Conservation (phyloP, 768 basidiomycete genomes). For the Mycena indigotica region DNA sequence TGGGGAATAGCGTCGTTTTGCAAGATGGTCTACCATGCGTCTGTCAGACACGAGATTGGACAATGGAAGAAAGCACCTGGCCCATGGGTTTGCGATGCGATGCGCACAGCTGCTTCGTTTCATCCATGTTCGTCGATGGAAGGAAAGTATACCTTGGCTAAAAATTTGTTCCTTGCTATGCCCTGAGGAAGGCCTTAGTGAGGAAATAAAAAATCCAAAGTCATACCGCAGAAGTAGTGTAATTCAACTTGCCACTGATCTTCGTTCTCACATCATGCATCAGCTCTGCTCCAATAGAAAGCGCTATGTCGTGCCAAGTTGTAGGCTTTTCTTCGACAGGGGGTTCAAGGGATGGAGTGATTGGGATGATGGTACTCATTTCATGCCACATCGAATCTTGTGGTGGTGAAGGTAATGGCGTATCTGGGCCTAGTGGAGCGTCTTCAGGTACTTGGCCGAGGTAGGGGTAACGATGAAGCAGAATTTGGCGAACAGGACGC, state of each 20-base stretch:
- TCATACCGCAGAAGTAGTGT: conserved; percentile 90
- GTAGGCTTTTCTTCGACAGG: conserved; percentile 36
- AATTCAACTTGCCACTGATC: conserved; percentile 73
- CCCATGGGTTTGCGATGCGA: conserved; percentile 90
- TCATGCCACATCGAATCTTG: conserved; percentile 64
- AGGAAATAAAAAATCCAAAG: background rate
- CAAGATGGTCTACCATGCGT: conserved; percentile 66
- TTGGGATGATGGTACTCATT: conserved; percentile 64
- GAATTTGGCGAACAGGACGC: conserved; percentile 68
- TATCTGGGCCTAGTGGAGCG: conserved; percentile 72
- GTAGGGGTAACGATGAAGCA: conserved; percentile 77
- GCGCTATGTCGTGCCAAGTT: conserved; percentile 94
- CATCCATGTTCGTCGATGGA: conserved; percentile 2
- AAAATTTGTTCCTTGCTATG: conserved; percentile 89
- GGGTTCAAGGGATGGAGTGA: conserved; percentile 35
- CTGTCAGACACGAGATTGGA: background rate
- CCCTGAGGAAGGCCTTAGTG: conserved; percentile 50
- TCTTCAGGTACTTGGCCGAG: conserved; percentile 70
- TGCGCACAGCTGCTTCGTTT: conserved; percentile 66
- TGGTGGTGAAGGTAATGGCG: conserved; percentile 73
- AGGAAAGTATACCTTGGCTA: conserved; percentile 74
- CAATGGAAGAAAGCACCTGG: conserved; percentile 52
- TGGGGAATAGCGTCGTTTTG: conserved; percentile 80
- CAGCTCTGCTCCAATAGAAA: conserved; percentile 85
- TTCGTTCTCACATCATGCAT: conserved; percentile 75